These are phyloP conservation scores for Diaporthe sp. DNA, from an alignment of 2,329 filamentous ascomycete species.

Conservation along the genomic window DNA sequence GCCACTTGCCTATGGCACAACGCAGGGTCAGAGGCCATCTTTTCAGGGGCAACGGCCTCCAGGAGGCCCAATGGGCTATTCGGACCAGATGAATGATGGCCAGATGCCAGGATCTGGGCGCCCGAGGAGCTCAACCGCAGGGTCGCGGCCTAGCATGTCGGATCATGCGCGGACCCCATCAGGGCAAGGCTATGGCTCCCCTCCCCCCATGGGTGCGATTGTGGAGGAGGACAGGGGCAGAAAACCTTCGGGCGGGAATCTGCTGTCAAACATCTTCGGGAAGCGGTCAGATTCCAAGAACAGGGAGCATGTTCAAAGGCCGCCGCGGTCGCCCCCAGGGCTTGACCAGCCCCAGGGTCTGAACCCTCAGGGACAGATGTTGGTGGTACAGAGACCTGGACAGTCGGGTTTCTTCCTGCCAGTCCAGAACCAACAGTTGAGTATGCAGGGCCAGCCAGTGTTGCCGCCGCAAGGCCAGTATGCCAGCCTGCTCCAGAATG, in stretches of 20 bases:
- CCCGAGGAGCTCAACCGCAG: constrained; percentile 42
- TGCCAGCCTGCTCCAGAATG: constrained; percentile 32
- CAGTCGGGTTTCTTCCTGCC: constrained; percentile 35
- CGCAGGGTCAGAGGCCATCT: constrained; percentile 41
- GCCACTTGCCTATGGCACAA: constrained; percentile 25
- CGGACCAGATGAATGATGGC: constrained; percentile 24
- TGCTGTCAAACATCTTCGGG: constrained; percentile 43
- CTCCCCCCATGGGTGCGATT: constrained; percentile 8
- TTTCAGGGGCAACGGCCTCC: constrained; percentile 38
- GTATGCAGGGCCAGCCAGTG: constrained; percentile 38
- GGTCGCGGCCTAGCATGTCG: constrained; percentile 37
- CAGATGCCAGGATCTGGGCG: constrained; percentile 31
- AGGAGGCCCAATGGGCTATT: background rate
- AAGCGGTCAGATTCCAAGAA: constrained; percentile 42
- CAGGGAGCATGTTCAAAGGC: constrained; percentile 38
- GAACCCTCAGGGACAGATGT: constrained; percentile 36
- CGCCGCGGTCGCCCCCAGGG: constrained; percentile 32
- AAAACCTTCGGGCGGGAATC: constrained; percentile 41
- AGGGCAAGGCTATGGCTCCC: constrained; percentile 26
- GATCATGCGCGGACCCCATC: constrained; percentile 35
- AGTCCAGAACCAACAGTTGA: constrained; percentile 31
- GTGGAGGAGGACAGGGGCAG: constrained; percentile 43
- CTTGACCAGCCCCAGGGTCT: constrained; percentile 37
- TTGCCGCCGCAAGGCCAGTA: constrained; percentile 38
- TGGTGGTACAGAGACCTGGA: constrained; percentile 31